A percentile compares a stretch with the other conserved stretches of the same genome.
These are phyloP conservation scores for Triadica sebifera DNA, from an alignment of 345 rosid species.

Conservation along the genomic window DNA sequence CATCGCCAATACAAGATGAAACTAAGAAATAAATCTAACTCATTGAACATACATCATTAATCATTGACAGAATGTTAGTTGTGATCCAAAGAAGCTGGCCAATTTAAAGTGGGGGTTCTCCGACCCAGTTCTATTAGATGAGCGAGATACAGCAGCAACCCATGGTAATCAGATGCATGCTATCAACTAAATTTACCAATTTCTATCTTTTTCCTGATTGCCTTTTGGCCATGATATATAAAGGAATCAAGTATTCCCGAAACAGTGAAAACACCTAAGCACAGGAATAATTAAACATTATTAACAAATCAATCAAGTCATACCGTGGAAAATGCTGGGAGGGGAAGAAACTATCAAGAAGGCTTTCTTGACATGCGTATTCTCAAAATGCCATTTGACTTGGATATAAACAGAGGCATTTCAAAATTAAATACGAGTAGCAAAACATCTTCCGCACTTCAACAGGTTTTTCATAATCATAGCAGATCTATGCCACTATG, in stretches of 20 bases:
- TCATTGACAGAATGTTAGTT: slow-evolving; percentile 5
- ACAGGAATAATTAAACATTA: slow-evolving; percentile 4
- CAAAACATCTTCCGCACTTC: too few relatives aligned
- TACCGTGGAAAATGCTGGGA: neutral
- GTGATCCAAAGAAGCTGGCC: slow-evolving; percentile 5
- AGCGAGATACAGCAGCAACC: neutral
- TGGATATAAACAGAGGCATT: neutral
- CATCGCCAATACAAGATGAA: neutral
- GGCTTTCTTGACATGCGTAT: neutral
- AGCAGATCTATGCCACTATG: too few relatives aligned
- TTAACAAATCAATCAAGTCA: slow-evolving; percentile 1
- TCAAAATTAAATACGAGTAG: neutral
- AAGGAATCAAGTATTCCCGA: slow-evolving; percentile 90
- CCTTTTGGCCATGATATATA: slow-evolving; percentile 83
- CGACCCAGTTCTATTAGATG: neutral
- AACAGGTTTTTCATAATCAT: neutral
- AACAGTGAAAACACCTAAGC: slow-evolving; percentile 81
- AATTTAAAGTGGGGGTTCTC: neutral
- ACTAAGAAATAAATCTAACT: neutral
- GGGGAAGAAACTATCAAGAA: too few relatives aligned
- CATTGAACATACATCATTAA: slow-evolving; percentile 13
- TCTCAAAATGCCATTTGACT: neutral
- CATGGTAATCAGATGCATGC: neutral
- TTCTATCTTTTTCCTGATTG: slow-evolving; percentile 97
- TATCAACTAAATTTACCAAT: slow-evolving; percentile 78